Base-by-base conservation (phyloP, 108 stramenopile species). In the Fragilaria crotonensis region DNA sequence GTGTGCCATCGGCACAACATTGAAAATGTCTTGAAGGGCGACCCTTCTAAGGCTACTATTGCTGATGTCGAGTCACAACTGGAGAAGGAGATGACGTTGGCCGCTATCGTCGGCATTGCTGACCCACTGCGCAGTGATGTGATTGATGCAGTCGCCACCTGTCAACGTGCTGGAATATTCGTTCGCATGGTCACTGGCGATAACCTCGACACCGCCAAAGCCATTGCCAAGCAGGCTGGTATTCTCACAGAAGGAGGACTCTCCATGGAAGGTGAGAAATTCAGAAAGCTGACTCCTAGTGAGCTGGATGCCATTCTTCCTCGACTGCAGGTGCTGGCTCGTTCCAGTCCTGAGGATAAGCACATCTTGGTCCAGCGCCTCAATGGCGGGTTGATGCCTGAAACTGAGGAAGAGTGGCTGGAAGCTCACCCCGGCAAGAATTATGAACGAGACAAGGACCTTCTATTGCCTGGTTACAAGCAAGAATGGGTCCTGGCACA, bases 121-220 rank as follows among this genome's bases (percentile, higher is more conserved):
- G 89, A 90, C 78, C 89, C 89, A 26, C 79, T 95, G 9, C 84
- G 95, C 2, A 73, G 60, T 27, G 95, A 83, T 59, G 97, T 98
- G 23, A 76, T 87, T 27, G 89, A 80, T 28, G 97, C 97, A 19
- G 94, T 98, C 25, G 73, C 74, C 21, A 81, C 71, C 25, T 96
- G 95, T 71, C 88, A 96, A 71, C 76, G 63, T 19, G 94, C 95
- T 32, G 94, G 94, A 31, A 88, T 98, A 64, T 90, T 90, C 57
- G 97, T 98, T 47, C 83, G 92, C 33, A 96, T 96, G 97, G 95
- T 98, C 23, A 98, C 97, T 31, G 97, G 97, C 21, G 97, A 98
- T 59, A 91, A 96, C 78, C 81, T 95, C 17, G 67, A 85, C 25
- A 98, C 97, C 31, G 97, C 94, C 22, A 60, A 70, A 48, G 94